Evolutionary conservation across 2,329 filamentous ascomycete genomes (phyloP).

Genomic region (Bisporella sp.): DNA sequence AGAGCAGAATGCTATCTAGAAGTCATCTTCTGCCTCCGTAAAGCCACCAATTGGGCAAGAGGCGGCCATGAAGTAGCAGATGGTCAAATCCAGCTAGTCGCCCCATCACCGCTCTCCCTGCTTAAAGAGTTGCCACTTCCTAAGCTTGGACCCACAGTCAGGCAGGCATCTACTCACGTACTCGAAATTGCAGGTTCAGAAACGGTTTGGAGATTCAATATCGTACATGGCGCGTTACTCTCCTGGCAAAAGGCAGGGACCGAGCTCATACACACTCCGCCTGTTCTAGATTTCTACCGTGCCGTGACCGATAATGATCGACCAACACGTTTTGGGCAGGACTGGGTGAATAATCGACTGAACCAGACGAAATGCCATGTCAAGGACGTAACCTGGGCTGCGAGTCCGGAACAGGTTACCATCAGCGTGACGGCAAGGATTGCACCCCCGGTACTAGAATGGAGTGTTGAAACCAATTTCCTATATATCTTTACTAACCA

Average conservation of each 20-base stretch:
- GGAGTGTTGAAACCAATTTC: slow-evolving; percentile 44
- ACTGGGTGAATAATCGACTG: slow-evolving; percentile 46
- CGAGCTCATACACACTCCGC: slow-evolving; percentile 28
- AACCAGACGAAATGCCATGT: slow-evolving; percentile 40
- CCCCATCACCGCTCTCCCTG: slow-evolving; percentile 13
- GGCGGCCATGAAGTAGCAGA: slow-evolving; percentile 45
- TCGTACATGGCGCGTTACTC: slow-evolving; percentile 34
- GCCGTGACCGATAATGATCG: slow-evolving; percentile 5
- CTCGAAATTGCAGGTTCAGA: slow-evolving; percentile 11
- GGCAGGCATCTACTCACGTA: slow-evolving; percentile 19
- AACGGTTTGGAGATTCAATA: slow-evolving; percentile 38
- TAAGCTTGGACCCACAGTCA: slow-evolving; percentile 7
- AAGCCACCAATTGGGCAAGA: slow-evolving; percentile 43
- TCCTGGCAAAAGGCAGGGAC: slow-evolving; percentile 32
- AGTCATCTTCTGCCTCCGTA: slow-evolving; percentile 38
- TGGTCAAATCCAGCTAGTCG: slow-evolving; percentile 36
- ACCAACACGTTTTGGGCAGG: slow-evolving; percentile 43
- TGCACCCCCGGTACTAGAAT: slow-evolving; percentile 57
- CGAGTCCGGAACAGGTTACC: slow-evolving; percentile 19
- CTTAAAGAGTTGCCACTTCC: slow-evolving; percentile 16
- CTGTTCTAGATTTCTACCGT: slow-evolving; percentile 1
- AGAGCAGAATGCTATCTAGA: slow-evolving; percentile 38
- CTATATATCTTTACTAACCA: slow-evolving; percentile 48
- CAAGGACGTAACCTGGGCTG: slow-evolving; percentile 24
- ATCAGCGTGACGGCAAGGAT: slow-evolving; percentile 45